Evolutionary conservation across 805 yeast genomes (phyloP), one percentile per base, ranked within the genome.

Genomic region (Saturnispora saitoi): DNA sequence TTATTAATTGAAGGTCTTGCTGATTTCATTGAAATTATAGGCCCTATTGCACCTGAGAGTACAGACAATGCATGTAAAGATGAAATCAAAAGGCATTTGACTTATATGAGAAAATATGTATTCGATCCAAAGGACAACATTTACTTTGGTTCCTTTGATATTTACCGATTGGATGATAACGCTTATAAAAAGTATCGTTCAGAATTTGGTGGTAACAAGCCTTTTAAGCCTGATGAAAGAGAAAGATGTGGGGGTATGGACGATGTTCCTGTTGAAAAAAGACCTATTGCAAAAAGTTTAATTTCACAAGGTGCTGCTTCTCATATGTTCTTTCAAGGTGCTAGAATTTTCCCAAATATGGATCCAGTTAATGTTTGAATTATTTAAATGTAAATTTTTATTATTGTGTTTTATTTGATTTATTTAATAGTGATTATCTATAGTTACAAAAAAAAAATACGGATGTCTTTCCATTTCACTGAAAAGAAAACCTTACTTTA

Each of bases 281-380:
- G 70, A 26, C 67, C 68, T 10, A 55, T 70, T 50, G 53, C 57
- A 9, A 61, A 60, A 39, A 71, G 72, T 20, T 67, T 83, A 56
- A 81, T 83, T 67, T 83, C 81, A 3, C 68, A 71, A 43, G 87
- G 78, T 14, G 69, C 85, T 14, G 88, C 87, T 9, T 86, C 87
- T 4, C 72, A 87, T 57, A 72, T 77, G 4, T 81, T 81, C 65
- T 77, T 80, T 64, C 86, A 81, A 62, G 81, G 80, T 36, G 86
- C 82, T 6, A 68, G 87, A 55, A 66, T 79, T 1, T 65, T 70
- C 4, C 77, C 77, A 11, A 60, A 63, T 34, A 58, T 67, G 61
- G 56, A 56, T 15, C 63, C 63, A 11, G n/a, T 36, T 14, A 20
- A 42, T 20, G 26, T 39, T 17, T 49, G 24, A 49, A 7, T 24